A percentile compares a stretch with the other conserved stretches of the same genome.
Conservation (phyloP, 2,329 filamentous ascomycete species). For the Pezicula radicicola region DNA sequence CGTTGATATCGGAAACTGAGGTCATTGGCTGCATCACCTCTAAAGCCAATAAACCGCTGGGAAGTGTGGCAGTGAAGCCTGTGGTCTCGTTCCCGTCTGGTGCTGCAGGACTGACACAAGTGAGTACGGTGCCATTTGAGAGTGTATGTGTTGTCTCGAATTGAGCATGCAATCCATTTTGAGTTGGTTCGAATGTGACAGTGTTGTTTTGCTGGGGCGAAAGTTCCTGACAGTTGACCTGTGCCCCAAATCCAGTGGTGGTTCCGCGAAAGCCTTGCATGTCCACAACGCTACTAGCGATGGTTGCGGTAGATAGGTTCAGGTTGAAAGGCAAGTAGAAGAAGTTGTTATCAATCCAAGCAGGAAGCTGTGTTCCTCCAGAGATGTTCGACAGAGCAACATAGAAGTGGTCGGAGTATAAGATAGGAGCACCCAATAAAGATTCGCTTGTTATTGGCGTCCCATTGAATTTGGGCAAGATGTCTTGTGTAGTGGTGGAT, state of each 20-base stretch:
- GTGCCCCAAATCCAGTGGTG: constrained; percentile 32
- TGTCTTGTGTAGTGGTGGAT: not conserved
- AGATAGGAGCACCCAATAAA: constrained; percentile 1
- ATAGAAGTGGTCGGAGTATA: constrained; percentile 38
- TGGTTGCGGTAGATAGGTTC: not conserved
- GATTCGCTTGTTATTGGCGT: not conserved
- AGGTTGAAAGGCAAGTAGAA: constrained; percentile 45
- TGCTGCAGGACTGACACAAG: too few species aligned
- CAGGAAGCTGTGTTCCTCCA: constrained; percentile 37
- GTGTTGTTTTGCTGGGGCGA: constrained; percentile 1
- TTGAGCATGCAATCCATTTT: too few species aligned
- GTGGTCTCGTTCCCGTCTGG: too few species aligned
- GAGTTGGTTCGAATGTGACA: not conserved
- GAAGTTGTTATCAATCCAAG: constrained; percentile 42
- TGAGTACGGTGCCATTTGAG: too few species aligned
- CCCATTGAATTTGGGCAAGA: constrained; percentile 10
- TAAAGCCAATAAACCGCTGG: too few species aligned
- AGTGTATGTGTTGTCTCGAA: too few species aligned
- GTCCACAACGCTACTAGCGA: not conserved
- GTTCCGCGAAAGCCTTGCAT: constrained; percentile 17
- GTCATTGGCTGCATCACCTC: too few species aligned
- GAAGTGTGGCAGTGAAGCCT: too few species aligned
- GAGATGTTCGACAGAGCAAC: constrained; percentile 43
- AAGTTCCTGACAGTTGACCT: constrained; percentile 30
- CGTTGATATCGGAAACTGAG: too few species aligned